These are phyloP conservation scores for Coriaria nepalensis DNA, from an alignment of 306 rosid species.

Conservation along the genomic window DNA sequence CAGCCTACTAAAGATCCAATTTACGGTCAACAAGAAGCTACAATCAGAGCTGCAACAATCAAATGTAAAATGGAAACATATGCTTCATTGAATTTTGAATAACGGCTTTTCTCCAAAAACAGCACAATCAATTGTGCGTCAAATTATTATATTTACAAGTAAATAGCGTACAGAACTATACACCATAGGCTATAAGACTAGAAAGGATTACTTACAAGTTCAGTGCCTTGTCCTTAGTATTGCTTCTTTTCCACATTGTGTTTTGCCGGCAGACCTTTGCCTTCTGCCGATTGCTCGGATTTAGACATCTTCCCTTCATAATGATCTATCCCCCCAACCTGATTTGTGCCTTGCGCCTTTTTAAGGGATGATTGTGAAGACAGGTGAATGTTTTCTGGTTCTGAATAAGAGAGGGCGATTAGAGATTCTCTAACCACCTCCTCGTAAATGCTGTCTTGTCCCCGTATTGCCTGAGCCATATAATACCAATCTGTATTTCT, in stretches of 20 bases:
- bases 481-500: too few relatives aligned
- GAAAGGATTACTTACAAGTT: not conserved
- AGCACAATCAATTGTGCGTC: too few relatives aligned
- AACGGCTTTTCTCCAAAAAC: too few relatives aligned
- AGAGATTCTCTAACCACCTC: constrained; percentile 50
- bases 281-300: constrained; percentile 33
- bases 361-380: constrained; percentile 16
- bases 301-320: constrained; percentile 30
- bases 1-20: too few relatives aligned
- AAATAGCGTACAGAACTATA: too few relatives aligned
- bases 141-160: too few relatives aligned
- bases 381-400: constrained; percentile 23
- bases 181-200: too few relatives aligned
- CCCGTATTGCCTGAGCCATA: not conserved
- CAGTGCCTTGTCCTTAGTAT: constrained; percentile 6
- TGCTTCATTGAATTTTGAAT: too few relatives aligned
- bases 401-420: constrained; percentile 31
- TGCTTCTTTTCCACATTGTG: constrained; percentile 7
- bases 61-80: too few relatives aligned
- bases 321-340: constrained; percentile 1
- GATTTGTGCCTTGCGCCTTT: constrained; percentile 9
- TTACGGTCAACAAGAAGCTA: too few relatives aligned
- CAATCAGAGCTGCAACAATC: too few relatives aligned
- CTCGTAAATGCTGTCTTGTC: constrained; percentile 24
- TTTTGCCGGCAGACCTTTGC: constrained; percentile 17